Evolutionary conservation across 1,139 yeast genomes (phyloP).

Genomic region (Scheffersomyces titani): DNA sequence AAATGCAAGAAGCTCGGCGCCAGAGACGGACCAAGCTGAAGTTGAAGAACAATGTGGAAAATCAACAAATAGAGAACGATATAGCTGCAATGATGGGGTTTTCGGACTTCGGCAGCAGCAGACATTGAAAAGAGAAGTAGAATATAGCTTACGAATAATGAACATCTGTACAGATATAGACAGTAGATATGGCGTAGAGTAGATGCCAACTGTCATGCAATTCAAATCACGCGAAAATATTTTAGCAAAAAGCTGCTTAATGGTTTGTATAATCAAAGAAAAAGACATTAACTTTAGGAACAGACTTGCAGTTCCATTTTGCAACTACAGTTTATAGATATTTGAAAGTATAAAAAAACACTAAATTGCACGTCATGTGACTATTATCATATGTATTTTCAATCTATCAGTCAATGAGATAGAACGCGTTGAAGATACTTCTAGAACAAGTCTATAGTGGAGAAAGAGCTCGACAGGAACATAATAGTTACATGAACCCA

Average conservation of each 20-base stretch:
- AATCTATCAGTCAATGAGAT: not conserved
- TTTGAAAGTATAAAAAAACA: too few relatives aligned
- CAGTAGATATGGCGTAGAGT: not conserved
- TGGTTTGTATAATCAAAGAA: too few relatives aligned
- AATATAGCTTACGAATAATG: not conserved
- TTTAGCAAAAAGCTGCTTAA: too few relatives aligned
- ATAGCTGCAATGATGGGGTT: conserved; percentile 62
- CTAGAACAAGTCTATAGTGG: not conserved
- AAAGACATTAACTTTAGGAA: too few relatives aligned
- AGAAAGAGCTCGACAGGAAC: not conserved
- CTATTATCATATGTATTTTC: not conserved
- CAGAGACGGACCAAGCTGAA: conserved; percentile 19
- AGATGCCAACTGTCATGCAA: too few relatives aligned
- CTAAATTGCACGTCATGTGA: not conserved
- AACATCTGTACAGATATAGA: not conserved
- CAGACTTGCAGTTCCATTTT: too few relatives aligned
- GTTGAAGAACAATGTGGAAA: conserved; percentile 9
- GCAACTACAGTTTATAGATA: too few relatives aligned
- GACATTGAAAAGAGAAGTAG: conserved; percentile 9
- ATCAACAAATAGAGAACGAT: conserved; percentile 20
- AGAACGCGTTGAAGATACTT: not conserved
- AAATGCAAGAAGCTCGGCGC: conserved; percentile 26
- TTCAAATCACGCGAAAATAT: too few relatives aligned
- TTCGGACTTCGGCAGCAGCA: conserved; percentile 43
- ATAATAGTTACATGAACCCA: not conserved